Conservation (phyloP, 2,329 filamentous ascomycete species). For the Graphilbum sp. region DNA sequence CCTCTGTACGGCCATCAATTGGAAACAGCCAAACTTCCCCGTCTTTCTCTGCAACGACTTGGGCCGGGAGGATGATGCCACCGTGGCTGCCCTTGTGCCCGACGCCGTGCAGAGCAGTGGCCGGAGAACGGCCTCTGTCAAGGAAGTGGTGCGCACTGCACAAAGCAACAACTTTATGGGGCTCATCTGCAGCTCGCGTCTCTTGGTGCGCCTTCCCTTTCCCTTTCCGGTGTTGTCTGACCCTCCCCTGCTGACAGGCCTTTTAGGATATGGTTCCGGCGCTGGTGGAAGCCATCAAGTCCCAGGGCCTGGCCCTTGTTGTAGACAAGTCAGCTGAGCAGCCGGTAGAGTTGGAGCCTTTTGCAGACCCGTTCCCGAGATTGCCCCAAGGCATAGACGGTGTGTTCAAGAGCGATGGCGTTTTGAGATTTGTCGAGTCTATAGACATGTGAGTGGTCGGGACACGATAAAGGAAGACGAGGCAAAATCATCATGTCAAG, state of each 20-base stretch:
- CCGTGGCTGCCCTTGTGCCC: conserved; percentile 16
- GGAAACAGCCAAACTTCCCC: conserved; percentile 98
- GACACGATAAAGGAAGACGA: conserved; percentile 2
- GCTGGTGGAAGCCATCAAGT: conserved; percentile 84
- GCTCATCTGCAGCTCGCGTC: conserved; percentile 70
- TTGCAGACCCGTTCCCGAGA: conserved; percentile 36
- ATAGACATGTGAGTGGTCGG: conserved; percentile 49
- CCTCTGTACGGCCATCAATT: conserved; percentile 88
- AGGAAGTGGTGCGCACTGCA: conserved; percentile 84
- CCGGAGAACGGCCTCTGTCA: conserved; percentile 67
- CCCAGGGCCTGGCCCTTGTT: conserved; percentile 80
- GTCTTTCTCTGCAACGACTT: conserved; percentile 92
- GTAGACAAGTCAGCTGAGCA: conserved; percentile 61
- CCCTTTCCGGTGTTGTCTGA: too few relatives aligned
- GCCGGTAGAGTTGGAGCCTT: conserved; percentile 19
- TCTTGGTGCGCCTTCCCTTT: conserved; percentile 43
- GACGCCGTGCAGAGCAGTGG: conserved; percentile 38
- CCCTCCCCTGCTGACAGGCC: too few relatives aligned
- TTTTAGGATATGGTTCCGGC: conserved; percentile 94
- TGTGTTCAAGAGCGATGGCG: conserved; percentile 67
- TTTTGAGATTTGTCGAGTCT: conserved; percentile 83
- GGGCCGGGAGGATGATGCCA: conserved; percentile 37
- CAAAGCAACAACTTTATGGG: conserved; percentile 98
- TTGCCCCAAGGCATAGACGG: conserved; percentile 77
- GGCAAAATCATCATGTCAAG: too few relatives aligned